A percentile compares a stretch with the other conserved stretches of the same genome.
Evolutionary conservation across 2,329 filamentous ascomycete genomes (phyloP).

Genomic region (Epichloe typhina): DNA sequence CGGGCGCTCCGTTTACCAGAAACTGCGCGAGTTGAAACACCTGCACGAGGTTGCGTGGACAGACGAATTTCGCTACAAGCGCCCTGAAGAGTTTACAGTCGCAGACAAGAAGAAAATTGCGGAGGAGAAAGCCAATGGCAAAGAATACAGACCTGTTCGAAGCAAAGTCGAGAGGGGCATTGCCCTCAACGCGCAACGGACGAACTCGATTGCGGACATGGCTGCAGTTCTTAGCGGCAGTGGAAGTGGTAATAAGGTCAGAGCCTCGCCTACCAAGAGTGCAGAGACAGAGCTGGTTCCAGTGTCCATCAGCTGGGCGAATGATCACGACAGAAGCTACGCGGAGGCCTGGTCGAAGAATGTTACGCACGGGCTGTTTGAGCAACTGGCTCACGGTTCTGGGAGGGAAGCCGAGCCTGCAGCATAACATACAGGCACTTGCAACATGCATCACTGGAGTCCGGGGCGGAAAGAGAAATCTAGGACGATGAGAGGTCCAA

Average conservation of each 20-base stretch:
- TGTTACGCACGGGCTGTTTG: conserved; percentile 35
- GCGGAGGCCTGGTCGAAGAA: conserved; percentile 38
- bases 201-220: conserved; percentile 50
- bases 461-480: background rate
- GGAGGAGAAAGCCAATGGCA: conserved; percentile 17
- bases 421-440: background rate
- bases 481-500: background rate
- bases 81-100: conserved; percentile 19
- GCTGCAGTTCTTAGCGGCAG: conserved; percentile 41
- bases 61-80: conserved; percentile 30
- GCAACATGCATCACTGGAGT: background rate
- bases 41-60: conserved; percentile 51
- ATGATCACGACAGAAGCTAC: conserved; percentile 32
- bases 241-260: conserved; percentile 38
- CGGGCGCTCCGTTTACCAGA: conserved; percentile 47
- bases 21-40: conserved; percentile 49
- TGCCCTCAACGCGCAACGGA: conserved; percentile 45
- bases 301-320: conserved; percentile 38
- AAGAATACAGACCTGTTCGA: conserved; percentile 20
- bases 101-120: conserved; percentile 21
- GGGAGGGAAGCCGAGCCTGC: conserved; percentile 2
- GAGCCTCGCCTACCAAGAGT: conserved; percentile 9
- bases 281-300: conserved; percentile 19
- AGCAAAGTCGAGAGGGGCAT: conserved; percentile 32
- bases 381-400: conserved; percentile 9